Percentiles rank a stretch among this genome's conserved stretches.
Conservation (phyloP, 495 filamentous ascomycete genomes). For the Emericellopsis terricola region DNA sequence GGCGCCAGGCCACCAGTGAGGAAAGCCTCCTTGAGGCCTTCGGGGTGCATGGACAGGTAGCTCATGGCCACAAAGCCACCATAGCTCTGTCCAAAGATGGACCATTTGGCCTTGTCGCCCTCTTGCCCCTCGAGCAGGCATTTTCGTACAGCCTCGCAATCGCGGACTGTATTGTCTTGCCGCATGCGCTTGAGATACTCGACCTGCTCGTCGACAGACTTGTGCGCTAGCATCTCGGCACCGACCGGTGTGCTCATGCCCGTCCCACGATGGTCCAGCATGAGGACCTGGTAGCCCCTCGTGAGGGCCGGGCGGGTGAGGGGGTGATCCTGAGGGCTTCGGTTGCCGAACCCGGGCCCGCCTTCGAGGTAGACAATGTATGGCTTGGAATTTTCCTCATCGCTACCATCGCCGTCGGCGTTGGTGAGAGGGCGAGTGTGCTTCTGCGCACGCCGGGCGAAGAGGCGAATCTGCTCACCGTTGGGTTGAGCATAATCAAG, state of each 20-base stretch:
- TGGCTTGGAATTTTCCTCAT: slow-evolving; percentile 27
- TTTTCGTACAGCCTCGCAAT: slow-evolving; percentile 71
- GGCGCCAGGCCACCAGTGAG: slow-evolving; percentile 69
- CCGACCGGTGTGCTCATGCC: slow-evolving; percentile 68
- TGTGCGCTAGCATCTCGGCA: slow-evolving; percentile 39
- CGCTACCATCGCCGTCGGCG: too few relatives aligned
- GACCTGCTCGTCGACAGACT: slow-evolving; percentile 31
- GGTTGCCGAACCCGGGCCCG: slow-evolving; percentile 62
- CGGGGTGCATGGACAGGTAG: slow-evolving; percentile 66
- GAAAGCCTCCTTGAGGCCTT: slow-evolving; percentile 67
- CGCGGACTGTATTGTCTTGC: slow-evolving; percentile 75
- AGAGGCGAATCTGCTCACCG: slow-evolving; percentile 46
- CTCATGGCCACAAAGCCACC: slow-evolving; percentile 71
- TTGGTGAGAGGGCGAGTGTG: too few relatives aligned
- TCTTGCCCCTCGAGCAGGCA: slow-evolving; percentile 53
- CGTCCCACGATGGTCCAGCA: slow-evolving; percentile 77
- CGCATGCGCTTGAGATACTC: slow-evolving; percentile 74
- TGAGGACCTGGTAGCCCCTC: slow-evolving; percentile 70
- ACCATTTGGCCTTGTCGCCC: slow-evolving; percentile 59
- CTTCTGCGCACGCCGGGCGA: slow-evolving; percentile 53
- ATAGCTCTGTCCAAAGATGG: slow-evolving; percentile 73
- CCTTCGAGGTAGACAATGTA: slow-evolving; percentile 47
- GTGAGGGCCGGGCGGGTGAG: slow-evolving; percentile 52
- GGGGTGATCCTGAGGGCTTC: slow-evolving; percentile 49
- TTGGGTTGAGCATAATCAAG: slow-evolving; percentile 49